Evolutionary conservation across 2,329 filamentous ascomycete species (phyloP).

Genomic region (Diaporthe vexans): DNA sequence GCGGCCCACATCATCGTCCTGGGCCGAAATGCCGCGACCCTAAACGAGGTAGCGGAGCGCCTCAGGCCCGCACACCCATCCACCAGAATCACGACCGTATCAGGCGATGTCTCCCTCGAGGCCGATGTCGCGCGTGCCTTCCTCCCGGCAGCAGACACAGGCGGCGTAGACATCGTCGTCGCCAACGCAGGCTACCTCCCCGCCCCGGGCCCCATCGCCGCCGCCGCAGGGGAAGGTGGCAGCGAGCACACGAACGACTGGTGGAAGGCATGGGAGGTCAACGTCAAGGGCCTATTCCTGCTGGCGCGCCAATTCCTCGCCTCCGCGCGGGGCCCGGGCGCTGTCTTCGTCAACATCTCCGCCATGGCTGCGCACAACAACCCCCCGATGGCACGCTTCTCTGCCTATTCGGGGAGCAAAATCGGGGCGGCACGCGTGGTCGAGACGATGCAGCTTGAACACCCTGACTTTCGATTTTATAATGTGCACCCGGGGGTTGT

Average conservation of each 20-base stretch:
- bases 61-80: not conserved
- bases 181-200: conserved; percentile 48
- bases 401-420: conserved; percentile 39
- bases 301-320: conserved; percentile 45
- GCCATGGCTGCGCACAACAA: conserved; percentile 40
- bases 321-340: conserved; percentile 35
- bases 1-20: conserved; percentile 66
- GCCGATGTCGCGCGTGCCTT: conserved; percentile 38
- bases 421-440: conserved; percentile 41
- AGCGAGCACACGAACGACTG: conserved; percentile 42
- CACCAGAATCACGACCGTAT: conserved; percentile 42
- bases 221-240: conserved; percentile 31
- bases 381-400: conserved; percentile 34
- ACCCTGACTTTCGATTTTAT: conserved; percentile 29
- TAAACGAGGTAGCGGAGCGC: conserved; percentile 42
- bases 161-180: conserved; percentile 47
- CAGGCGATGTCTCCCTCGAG: conserved; percentile 42
- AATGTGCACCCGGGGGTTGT: conserved; percentile 34
- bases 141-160: conserved; percentile 18
- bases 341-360: conserved; percentile 46
- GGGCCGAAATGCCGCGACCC: conserved; percentile 47
- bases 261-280: conserved; percentile 47
- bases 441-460: conserved; percentile 40
- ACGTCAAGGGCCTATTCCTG: conserved; percentile 45
- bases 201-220: conserved; percentile 40